phyloP scores from a whole-genome alignment of 2,329 filamentous ascomycete genomes.

The Calonectria naviculata region DNA sequence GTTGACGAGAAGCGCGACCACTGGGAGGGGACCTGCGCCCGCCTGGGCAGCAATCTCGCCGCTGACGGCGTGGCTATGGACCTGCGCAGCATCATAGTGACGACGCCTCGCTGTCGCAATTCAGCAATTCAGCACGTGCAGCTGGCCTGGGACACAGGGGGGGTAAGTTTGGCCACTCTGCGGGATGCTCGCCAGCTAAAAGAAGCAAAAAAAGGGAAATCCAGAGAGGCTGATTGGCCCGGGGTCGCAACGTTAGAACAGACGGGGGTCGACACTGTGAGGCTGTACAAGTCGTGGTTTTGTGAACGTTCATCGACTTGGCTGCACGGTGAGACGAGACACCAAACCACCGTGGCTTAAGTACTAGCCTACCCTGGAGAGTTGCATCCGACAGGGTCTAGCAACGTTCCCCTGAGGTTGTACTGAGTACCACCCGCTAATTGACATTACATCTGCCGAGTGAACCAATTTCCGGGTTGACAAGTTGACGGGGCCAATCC shows the following conservation, averaged over 20 bases:
- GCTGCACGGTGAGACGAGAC: neutral
- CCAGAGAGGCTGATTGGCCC: neutral
- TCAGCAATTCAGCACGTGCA: constrained; percentile 1
- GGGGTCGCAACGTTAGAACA: neutral
- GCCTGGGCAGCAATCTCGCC: constrained; percentile 5
- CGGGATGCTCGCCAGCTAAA: neutral
- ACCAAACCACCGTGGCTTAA: neutral
- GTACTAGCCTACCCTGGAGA: constrained; percentile 8
- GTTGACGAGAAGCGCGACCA: constrained; percentile 29
- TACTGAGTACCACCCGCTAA: neutral
- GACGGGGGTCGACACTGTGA: neutral
- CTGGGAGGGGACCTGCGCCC: neutral
- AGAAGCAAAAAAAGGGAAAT: neutral
- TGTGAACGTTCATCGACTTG: neutral
- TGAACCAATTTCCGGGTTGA: neutral
- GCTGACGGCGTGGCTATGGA: neutral
- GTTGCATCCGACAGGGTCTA: neutral
- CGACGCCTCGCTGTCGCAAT: neutral
- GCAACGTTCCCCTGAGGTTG: neutral
- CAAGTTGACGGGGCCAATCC: neutral
- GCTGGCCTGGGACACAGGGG: neutral
- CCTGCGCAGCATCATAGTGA: constrained; percentile 30
- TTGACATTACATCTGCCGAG: neutral
- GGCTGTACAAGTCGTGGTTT: neutral
- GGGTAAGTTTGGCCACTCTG: neutral